Conservation (phyloP, 345 rosid genomes). For the Populus nigra region DNA sequence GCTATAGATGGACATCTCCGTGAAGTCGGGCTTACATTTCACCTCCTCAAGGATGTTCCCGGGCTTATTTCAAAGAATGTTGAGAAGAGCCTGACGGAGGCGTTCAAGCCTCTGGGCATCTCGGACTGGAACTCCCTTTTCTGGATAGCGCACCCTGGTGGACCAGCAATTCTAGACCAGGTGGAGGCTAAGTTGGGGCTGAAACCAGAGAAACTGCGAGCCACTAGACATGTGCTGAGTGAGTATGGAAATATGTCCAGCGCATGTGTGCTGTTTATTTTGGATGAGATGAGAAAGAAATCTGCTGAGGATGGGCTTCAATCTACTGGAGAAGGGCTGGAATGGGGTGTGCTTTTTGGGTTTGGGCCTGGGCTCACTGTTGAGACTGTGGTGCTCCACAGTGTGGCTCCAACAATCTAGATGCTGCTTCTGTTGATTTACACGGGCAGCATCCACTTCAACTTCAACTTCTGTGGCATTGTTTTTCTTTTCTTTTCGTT, state of each 20-base stretch:
- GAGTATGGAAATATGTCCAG: conserved; percentile 86
- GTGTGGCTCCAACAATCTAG: conserved; percentile 16
- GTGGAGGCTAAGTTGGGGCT: conserved; percentile 57
- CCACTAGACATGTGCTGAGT: conserved; percentile 57
- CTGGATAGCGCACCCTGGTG: conserved; percentile 83
- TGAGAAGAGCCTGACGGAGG: conserved; percentile 59
- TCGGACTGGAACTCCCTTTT: conserved; percentile 77
- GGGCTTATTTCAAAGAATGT: conserved; percentile 67
- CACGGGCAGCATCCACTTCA: not conserved
- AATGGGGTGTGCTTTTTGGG: conserved; percentile 83
- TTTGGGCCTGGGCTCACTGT: conserved; percentile 88
- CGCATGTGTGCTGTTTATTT: conserved; percentile 68
- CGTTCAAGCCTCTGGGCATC: conserved; percentile 67
- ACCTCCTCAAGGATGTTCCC: conserved; percentile 62
- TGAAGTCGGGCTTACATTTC: conserved; percentile 69
- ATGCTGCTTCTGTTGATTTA: not conserved
- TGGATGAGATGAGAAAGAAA: conserved; percentile 78
- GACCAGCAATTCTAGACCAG: conserved; percentile 62
- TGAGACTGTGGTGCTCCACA: conserved; percentile 73
- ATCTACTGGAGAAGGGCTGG: conserved; percentile 76
- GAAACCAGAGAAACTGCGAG: conserved; percentile 48
- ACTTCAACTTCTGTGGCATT: not conserved
- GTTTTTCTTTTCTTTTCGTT: not conserved
- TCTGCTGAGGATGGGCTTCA: conserved; percentile 46
- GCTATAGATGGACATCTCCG: conserved; percentile 70